Evolutionary conservation across 2,329 filamentous ascomycete genomes (phyloP).

Genomic region (Herpotrichia juniperi): DNA sequence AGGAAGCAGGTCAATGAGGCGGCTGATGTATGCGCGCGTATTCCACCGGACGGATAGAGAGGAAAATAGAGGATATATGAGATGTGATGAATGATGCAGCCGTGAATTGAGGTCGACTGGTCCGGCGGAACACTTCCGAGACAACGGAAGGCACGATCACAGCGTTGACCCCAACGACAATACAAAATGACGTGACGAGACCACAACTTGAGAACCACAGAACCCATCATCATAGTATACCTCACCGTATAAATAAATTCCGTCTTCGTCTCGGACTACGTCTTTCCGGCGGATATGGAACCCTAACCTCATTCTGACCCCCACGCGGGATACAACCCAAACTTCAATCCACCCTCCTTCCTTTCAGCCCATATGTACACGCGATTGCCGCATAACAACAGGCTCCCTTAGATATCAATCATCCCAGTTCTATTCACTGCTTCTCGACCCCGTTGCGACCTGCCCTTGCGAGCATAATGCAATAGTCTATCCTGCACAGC

Average conservation of each 20-base stretch:
- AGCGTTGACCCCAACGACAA: too few relatives aligned
- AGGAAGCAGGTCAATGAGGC: conserved; percentile 10
- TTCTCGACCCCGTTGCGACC: too few relatives aligned
- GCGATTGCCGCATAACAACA: conserved; percentile 1
- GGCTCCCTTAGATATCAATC: not conserved
- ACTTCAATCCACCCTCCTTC: not conserved
- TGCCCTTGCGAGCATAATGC: not conserved
- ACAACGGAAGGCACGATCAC: too few relatives aligned
- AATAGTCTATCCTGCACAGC: not conserved
- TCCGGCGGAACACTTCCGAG: not conserved
- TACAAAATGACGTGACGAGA: too few relatives aligned
- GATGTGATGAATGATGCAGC: not conserved
- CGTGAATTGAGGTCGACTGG: too few relatives aligned
- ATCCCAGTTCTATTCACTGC: too few relatives aligned
- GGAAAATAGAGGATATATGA: not conserved
- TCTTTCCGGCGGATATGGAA: not conserved
- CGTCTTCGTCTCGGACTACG: not conserved
- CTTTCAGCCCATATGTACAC: not conserved
- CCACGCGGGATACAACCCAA: conserved; percentile 13
- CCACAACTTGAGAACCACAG: too few relatives aligned
- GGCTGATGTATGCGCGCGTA: conserved; percentile 7
- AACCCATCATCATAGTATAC: too few relatives aligned
- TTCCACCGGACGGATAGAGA: not conserved
- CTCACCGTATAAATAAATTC: too few relatives aligned
- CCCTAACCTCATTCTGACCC: conserved; percentile 2